A percentile compares a stretch with the other conserved stretches of the same genome.
Evolutionary conservation across 305 asterid genomes (phyloP).

Genomic region (Andrographis paniculata): DNA sequence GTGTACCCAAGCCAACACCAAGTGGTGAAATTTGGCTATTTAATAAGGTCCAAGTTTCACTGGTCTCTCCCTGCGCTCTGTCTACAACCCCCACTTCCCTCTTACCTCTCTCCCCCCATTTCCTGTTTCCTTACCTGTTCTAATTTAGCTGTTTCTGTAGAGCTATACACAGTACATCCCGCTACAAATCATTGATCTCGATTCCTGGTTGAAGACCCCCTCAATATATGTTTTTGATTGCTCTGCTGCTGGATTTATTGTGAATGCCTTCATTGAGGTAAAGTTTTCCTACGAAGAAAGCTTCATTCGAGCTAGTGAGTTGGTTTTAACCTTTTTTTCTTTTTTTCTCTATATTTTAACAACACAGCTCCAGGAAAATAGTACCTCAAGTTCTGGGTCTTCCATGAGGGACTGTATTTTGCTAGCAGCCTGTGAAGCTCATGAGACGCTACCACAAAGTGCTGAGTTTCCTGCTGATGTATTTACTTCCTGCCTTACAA

Average conservation of each 20-base stretch:
- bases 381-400: constrained; percentile 57
- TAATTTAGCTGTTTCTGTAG: constrained; percentile 36
- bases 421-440: constrained; percentile 99
- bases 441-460: constrained; percentile 94
- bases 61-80: background rate
- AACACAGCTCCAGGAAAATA: constrained; percentile 75
- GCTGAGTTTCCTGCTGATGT: constrained; percentile 96
- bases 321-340: constrained; percentile 10
- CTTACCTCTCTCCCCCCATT: constrained; percentile 7
- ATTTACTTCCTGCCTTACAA: constrained; percentile 95
- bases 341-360: constrained; percentile 7
- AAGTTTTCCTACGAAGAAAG: constrained; percentile 4
- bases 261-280: constrained; percentile 87
- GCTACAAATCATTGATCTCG: constrained; percentile 76
- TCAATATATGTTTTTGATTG: constrained; percentile 97
- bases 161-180: constrained; percentile 98
- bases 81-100: constrained; percentile 6
- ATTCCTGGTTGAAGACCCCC: constrained; percentile 96
- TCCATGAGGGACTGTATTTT: constrained; percentile 78
- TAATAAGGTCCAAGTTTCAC: constrained; percentile 51
- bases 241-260: constrained; percentile 97
- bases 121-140: constrained; percentile 21
- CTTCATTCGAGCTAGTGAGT: constrained; percentile 3
- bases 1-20: constrained; percentile 97
- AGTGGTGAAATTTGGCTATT: constrained; percentile 99